Conservation (phyloP, 2,329 filamentous ascomycete species). For the Kalmusia sp. region DNA sequence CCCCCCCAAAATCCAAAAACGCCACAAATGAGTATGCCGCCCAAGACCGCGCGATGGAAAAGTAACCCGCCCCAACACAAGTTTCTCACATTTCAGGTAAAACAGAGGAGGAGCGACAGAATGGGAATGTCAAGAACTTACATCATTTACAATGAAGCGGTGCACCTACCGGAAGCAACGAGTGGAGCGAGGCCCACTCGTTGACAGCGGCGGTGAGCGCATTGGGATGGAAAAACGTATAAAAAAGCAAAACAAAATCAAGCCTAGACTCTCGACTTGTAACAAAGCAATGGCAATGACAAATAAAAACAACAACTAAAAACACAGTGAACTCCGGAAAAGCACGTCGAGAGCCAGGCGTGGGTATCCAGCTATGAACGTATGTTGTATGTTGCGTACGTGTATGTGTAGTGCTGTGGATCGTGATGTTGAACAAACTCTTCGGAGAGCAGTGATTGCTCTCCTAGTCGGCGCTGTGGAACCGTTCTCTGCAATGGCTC, state of each 20-base stretch:
- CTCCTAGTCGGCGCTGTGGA: too few species aligned
- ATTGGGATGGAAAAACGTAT: too few species aligned
- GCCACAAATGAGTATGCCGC: too few species aligned
- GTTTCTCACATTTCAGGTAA: too few species aligned
- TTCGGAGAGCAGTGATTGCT: not conserved
- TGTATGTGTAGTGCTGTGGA: not conserved
- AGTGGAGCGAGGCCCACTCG: too few species aligned
- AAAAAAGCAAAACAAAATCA: not conserved
- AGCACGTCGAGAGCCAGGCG: conserved; percentile 8
- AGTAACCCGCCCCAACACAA: too few species aligned
- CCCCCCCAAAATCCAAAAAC: too few species aligned
- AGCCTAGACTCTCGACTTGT: conserved; percentile 3
- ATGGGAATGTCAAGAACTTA: too few species aligned
- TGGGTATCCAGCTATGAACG: conserved; percentile 10
- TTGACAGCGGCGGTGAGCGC: not conserved
- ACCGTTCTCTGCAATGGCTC: too few species aligned
- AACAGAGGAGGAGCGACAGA: too few species aligned
- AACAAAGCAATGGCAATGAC: not conserved
- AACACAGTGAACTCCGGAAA: not conserved
- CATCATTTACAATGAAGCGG: too few species aligned
- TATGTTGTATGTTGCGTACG: not conserved
- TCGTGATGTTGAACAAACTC: not conserved
- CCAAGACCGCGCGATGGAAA: too few species aligned
- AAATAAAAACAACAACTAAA: conserved; percentile 4
- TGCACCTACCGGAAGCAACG: not conserved